Conservation (phyloP, 192 early-diverging fungal species). For the Podila minutissima region DNA sequence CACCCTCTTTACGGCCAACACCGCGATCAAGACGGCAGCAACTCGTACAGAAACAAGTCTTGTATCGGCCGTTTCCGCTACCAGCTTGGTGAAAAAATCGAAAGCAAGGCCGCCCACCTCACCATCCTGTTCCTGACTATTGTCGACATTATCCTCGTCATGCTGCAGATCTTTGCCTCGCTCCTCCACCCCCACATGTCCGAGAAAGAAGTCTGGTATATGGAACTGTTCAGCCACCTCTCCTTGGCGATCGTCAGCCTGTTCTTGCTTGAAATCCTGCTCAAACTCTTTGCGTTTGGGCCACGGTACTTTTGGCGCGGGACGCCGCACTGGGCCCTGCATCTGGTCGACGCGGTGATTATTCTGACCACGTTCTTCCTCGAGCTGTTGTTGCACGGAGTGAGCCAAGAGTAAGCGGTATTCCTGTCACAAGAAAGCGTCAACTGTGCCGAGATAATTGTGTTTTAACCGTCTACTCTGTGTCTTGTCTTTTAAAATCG, state of each 20-base stretch:
- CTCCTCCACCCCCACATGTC: slow-evolving; percentile 29
- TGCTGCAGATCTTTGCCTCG: slow-evolving; percentile 31
- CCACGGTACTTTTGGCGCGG: slow-evolving; percentile 45
- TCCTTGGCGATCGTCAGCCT: slow-evolving; percentile 48
- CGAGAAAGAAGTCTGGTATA: slow-evolving; percentile 35
- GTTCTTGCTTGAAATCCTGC: slow-evolving; percentile 59
- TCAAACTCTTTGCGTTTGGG: slow-evolving; percentile 58
- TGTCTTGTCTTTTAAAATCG: no score
- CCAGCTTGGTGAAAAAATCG: slow-evolving; percentile 8
- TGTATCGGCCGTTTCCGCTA: background rate
- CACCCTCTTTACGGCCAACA: background rate
- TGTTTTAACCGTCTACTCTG: no score
- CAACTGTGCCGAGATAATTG: no score
- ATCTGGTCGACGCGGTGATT: slow-evolving; percentile 55
- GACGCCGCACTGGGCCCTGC: slow-evolving; percentile 33
- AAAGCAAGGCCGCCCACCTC: slow-evolving; percentile 15
- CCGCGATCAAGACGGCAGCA: background rate
- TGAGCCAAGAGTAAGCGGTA: slow-evolving; percentile 58
- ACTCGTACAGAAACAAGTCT: background rate
- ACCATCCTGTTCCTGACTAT: slow-evolving; percentile 24
- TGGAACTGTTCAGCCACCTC: slow-evolving; percentile 46
- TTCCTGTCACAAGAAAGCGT: no score
- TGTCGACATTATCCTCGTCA: slow-evolving; percentile 30
- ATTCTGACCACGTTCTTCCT: slow-evolving; percentile 56
- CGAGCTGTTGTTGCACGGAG: slow-evolving; percentile 56